These are phyloP conservation scores for Platanthera zijinensis DNA, from an alignment of 106 monocot genomes.

Conservation along the genomic window DNA sequence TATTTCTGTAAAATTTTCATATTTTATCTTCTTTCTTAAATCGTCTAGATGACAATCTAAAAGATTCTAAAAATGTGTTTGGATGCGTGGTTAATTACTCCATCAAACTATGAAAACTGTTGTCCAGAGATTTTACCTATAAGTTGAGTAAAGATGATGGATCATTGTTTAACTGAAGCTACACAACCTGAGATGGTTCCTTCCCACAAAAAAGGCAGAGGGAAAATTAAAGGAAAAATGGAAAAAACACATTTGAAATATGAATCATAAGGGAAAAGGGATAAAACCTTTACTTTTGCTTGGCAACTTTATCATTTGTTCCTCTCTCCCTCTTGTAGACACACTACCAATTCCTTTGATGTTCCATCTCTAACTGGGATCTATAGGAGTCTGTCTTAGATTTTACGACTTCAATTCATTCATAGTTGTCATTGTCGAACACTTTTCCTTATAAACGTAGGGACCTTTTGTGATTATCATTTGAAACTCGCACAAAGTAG, in stretches of 20 bases:
- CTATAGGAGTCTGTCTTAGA: not conserved
- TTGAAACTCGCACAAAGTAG: not conserved
- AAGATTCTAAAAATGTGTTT: not conserved
- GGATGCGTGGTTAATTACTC: not conserved
- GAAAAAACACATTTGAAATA: not conserved
- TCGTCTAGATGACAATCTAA: not conserved
- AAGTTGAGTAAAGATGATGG: not conserved
- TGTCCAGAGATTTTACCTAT: not conserved
- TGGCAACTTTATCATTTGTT: not conserved
- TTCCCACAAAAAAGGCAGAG: not conserved
- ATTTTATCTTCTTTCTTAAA: not conserved
- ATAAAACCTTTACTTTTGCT: not conserved
- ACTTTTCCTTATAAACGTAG: not conserved
- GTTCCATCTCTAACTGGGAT: not conserved
- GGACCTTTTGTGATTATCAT: not conserved
- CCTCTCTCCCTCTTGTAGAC: not conserved
- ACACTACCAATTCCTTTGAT: not conserved
- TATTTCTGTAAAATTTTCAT: not conserved
- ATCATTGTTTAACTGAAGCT: not conserved
- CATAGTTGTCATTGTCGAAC: not conserved
- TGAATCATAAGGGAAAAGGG: not conserved
- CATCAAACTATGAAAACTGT: not conserved
- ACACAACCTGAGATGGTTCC: not conserved
- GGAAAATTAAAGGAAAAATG: not conserved
- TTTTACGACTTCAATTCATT: not conserved